Percentiles rank a stretch among this genome's conserved stretches.
Evolutionary conservation across 768 basidiomycete species (phyloP).

Genomic region (Naematelia encephala): DNA sequence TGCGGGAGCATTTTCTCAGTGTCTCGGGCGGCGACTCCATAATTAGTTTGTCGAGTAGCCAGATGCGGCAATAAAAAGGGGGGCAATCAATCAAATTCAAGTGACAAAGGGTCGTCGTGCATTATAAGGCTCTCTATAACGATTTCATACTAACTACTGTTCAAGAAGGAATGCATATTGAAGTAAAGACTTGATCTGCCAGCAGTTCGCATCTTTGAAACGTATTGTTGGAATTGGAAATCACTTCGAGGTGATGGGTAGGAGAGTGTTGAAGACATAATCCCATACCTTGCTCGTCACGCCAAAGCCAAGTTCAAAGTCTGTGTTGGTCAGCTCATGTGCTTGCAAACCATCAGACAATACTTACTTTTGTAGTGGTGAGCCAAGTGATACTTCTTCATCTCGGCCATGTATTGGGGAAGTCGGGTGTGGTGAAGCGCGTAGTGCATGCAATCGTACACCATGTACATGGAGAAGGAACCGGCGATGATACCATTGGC

Average conservation of each 20-base stretch:
- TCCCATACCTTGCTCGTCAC: conserved; percentile 95
- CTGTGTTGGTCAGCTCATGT: conserved; percentile 24
- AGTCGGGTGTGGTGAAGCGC: conserved; percentile 86
- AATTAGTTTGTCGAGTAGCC: no score
- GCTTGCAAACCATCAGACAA: conserved; percentile 1
- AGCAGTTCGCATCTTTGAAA: not conserved
- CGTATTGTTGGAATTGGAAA: not conserved
- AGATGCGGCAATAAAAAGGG: no score
- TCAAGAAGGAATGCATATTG: no score
- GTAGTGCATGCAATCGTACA: conserved; percentile 61
- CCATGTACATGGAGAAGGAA: conserved; percentile 57
- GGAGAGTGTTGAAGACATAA: conserved; percentile 59
- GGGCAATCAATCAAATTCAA: no score
- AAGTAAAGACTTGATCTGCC: not conserved
- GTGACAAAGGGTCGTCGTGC: no score
- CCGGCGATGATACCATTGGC: conserved; percentile 93
- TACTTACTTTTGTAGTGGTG: conserved; percentile 83
- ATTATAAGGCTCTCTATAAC: not conserved
- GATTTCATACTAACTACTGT: no score
- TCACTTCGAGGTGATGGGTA: not conserved
- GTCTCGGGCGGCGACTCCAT: no score
- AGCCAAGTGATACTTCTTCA: conserved; percentile 97
- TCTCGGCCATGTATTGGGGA: conserved; percentile 78
- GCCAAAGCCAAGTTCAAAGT: conserved; percentile 94
- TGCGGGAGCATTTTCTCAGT: no score